phyloP scores from a whole-genome alignment of 441 rosid genomes.

The Euphorbia schlechtendalii region DNA sequence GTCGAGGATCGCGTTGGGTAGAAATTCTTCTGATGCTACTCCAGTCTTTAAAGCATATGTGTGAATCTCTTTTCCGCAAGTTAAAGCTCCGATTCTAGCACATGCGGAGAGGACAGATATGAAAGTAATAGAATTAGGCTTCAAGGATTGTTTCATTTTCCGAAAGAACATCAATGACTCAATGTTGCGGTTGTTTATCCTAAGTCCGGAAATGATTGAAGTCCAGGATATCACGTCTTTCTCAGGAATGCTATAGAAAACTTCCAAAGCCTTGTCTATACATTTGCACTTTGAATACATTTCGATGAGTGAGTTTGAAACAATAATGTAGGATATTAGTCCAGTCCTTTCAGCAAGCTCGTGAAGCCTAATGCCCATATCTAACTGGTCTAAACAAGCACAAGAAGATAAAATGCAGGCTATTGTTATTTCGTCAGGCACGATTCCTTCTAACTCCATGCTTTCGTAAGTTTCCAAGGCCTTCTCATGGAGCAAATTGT shows the following conservation, averaged over 20 bases:
- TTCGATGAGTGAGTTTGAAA: conserved; percentile 71
- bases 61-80: conserved; percentile 91
- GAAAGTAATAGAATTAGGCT: conserved; percentile 70
- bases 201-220: conserved; percentile 68
- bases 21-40: conserved; percentile 54
- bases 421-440: conserved; percentile 70
- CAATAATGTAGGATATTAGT: conserved; percentile 48
- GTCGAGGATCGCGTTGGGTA: conserved; percentile 77
- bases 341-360: conserved; percentile 58
- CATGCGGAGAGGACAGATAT: conserved; percentile 72
- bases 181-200: conserved; percentile 63
- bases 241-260: conserved; percentile 54
- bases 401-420: conserved; percentile 79
- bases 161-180: conserved; percentile 75
- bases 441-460: conserved; percentile 53
- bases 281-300: conserved; percentile 90
- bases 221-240: conserved; percentile 95
- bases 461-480: conserved; percentile 54
- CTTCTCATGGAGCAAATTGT: conserved; percentile 44
- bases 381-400: conserved; percentile 56
- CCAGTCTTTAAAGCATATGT: conserved; percentile 64
- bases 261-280: conserved; percentile 73
- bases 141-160: conserved; percentile 50
- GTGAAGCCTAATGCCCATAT: conserved; percentile 65
- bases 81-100: conserved; percentile 76